A percentile compares a stretch with the other conserved stretches of the same genome.
Evolutionary conservation across 495 filamentous ascomycete species (phyloP).

Genomic region (Penicillium daleae): DNA sequence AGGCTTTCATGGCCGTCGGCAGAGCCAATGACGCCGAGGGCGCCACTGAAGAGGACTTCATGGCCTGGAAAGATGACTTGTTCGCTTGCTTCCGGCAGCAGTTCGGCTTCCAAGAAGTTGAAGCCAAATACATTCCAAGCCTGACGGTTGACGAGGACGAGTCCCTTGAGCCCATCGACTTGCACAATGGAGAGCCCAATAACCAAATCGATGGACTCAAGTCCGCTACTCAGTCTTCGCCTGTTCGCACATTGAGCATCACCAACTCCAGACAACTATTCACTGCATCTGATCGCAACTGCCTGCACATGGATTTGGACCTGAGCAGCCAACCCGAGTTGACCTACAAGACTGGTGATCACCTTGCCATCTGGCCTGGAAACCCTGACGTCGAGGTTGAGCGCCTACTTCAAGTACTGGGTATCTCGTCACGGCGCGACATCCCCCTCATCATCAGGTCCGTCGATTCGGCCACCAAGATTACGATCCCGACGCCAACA

Average conservation of each 20-base stretch:
- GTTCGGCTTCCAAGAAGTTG: constrained; percentile 43
- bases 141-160: constrained; percentile 43
- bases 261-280: constrained; percentile 45
- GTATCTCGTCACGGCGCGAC: constrained; percentile 30
- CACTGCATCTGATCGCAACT: constrained; percentile 41
- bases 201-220: constrained; percentile 28
- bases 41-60: constrained; percentile 55
- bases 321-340: constrained; percentile 50
- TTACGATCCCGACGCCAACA: constrained; percentile 49
- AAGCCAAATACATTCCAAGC: constrained; percentile 45
- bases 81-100: constrained; percentile 41
- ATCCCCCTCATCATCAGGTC: constrained; percentile 38
- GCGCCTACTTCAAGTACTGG: constrained; percentile 41
- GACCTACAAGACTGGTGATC: constrained; percentile 73
- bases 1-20: constrained; percentile 39
- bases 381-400: constrained; percentile 61
- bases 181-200: constrained; percentile 46
- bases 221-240: constrained; percentile 30
- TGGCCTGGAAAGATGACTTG: constrained; percentile 52
- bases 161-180: constrained; percentile 41
- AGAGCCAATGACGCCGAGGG: constrained; percentile 53
- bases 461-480: constrained; percentile 37
- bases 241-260: constrained; percentile 39
- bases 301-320: constrained; percentile 56
- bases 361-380: constrained; percentile 71